phyloP scores from a whole-genome alignment of 306 rosid species.

The Gleditsia sinensis region DNA sequence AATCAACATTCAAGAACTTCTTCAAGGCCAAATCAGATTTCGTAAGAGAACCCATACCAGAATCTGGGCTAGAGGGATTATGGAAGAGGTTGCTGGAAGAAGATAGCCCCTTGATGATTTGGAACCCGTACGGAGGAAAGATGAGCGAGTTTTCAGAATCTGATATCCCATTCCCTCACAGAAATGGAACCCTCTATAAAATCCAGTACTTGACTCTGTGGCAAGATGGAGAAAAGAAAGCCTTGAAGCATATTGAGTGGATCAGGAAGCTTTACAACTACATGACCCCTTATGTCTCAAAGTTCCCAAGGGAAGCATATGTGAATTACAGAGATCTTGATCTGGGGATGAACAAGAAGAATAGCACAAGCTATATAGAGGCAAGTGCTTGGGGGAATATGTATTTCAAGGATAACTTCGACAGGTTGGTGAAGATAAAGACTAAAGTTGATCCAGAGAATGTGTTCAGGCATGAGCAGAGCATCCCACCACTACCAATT shows the following conservation, averaged over 20 bases:
- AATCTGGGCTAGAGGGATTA: constrained; percentile 57
- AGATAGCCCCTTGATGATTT: constrained; percentile 52
- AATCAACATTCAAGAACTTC: constrained; percentile 62
- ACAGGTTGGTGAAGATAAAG: constrained; percentile 64
- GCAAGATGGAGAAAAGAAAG: constrained; percentile 44
- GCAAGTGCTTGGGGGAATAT: constrained; percentile 73
- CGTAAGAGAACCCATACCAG: constrained; percentile 65
- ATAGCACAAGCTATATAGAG: constrained; percentile 42
- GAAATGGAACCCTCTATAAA: constrained; percentile 69
- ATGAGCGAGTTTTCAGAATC: constrained; percentile 66
- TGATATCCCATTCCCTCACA: constrained; percentile 71
- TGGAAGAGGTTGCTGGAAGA: constrained; percentile 71
- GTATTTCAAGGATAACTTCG: constrained; percentile 78
- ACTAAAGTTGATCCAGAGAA: constrained; percentile 77
- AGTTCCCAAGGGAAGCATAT: constrained; percentile 75
- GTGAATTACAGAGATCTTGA: constrained; percentile 89
- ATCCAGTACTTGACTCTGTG: constrained; percentile 63
- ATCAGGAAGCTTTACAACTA: constrained; percentile 71
- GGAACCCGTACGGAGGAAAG: constrained; percentile 82
- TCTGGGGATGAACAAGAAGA: constrained; percentile 73
- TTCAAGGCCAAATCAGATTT: constrained; percentile 93
- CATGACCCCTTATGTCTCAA: constrained; percentile 73
- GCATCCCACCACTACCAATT: constrained; percentile 72
- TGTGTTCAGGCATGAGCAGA: constrained; percentile 88
- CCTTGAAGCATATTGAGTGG: constrained; percentile 63